These are phyloP conservation scores for Exophiala oligosperma DNA, from an alignment of 2,329 filamentous ascomycete genomes.

Conservation along the genomic window DNA sequence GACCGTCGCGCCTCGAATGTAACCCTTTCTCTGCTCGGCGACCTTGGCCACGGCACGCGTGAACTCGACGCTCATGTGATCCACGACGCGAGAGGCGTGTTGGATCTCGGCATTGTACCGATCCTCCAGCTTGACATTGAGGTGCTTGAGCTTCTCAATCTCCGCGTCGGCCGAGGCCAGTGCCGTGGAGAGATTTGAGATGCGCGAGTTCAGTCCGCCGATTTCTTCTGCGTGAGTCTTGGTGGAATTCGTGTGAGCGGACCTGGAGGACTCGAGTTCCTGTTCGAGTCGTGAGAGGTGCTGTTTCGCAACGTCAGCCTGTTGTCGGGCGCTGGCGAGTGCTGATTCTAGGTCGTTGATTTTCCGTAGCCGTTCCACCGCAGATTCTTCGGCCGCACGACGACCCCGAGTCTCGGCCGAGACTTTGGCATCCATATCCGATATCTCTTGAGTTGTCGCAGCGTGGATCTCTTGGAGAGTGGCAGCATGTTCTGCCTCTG, in stretches of 20 bases:
- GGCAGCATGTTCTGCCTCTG: conserved; percentile 42
- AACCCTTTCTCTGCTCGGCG: conserved; percentile 30
- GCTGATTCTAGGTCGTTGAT: conserved; percentile 40
- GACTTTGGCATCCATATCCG: conserved; percentile 37
- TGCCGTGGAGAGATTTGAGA: conserved; percentile 42
- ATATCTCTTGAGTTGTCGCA: conserved; percentile 32
- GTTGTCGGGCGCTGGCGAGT: conserved; percentile 37
- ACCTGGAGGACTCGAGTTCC: conserved; percentile 28
- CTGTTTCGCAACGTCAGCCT: conserved; percentile 36
- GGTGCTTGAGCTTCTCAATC: conserved; percentile 36
- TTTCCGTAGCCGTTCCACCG: conserved; percentile 36
- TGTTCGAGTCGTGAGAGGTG: conserved; percentile 35
- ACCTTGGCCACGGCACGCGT: conserved; percentile 32
- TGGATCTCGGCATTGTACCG: conserved; percentile 40
- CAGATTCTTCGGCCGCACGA: conserved; percentile 36
- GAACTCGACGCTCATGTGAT: conserved; percentile 41
- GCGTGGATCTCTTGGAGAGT: conserved; percentile 41
- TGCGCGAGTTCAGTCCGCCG: conserved; percentile 42
- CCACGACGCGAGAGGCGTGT: conserved; percentile 37
- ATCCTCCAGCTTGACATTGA: conserved; percentile 39
- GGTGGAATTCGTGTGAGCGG: conserved; percentile 35
- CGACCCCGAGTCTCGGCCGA: conserved; percentile 36
- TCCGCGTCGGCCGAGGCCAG: conserved; percentile 39
- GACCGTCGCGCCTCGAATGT: conserved; percentile 35
- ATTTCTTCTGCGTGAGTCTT: conserved; percentile 38